Conservation (phyloP, 768 basidiomycete genomes). For the Amanita inopinata region DNA sequence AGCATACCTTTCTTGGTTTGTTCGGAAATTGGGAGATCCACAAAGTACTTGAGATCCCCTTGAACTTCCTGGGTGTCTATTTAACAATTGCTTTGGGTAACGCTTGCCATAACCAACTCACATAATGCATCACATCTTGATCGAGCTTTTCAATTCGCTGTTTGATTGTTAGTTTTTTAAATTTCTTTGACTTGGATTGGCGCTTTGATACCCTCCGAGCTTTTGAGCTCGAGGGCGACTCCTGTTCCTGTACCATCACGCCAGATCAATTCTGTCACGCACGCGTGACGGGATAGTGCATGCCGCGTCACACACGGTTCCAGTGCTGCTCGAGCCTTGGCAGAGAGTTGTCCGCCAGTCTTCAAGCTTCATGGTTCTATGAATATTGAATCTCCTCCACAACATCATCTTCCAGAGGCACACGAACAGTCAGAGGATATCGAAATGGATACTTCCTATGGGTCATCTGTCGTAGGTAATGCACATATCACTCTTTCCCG, state of each 20-base stretch:
- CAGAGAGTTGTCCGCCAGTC: slow-evolving; percentile 8
- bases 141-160: slow-evolving; percentile 44
- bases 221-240: too few species aligned
- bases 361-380: not conserved
- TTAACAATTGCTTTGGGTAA: not conserved
- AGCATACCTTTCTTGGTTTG: slow-evolving; percentile 62
- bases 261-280: too few species aligned
- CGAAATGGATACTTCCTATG: slow-evolving; percentile 2
- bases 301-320: too few species aligned
- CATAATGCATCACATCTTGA: slow-evolving; percentile 37
- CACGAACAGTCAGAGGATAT: slow-evolving; percentile 7
- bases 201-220: too few species aligned
- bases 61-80: not conserved
- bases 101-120: slow-evolving; percentile 18
- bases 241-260: too few species aligned
- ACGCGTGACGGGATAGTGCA: too few species aligned
- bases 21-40: slow-evolving; percentile 71
- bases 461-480: slow-evolving; percentile 2
- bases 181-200: slow-evolving; percentile 18
- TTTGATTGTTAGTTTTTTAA: slow-evolving; percentile 36
- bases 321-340: too few species aligned
- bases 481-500: not conserved
- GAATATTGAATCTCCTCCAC: too few species aligned
- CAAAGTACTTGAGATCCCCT: slow-evolving; percentile 39
- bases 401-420: not conserved